Percentiles rank a stretch among this genome's conserved stretches.
Conservation (phyloP, 345 rosid species). For the Lumnitzera racemosa region DNA sequence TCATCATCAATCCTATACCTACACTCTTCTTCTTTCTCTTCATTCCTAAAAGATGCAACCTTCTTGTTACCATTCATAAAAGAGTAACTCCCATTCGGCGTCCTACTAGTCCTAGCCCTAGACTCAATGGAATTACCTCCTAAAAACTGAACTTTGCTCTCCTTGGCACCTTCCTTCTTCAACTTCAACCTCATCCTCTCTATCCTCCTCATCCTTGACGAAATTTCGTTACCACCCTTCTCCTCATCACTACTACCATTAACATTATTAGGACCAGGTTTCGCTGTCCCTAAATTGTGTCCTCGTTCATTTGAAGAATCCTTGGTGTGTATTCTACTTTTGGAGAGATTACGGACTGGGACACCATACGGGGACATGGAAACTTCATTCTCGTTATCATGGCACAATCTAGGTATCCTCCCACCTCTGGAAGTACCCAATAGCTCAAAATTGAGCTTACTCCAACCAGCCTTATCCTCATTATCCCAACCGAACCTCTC, state of each 20-base stretch:
- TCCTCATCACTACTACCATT: conserved; percentile 13
- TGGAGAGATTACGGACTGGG: no score
- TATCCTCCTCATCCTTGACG: conserved; percentile 17
- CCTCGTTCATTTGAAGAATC: conserved; percentile 5
- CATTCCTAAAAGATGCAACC: not conserved
- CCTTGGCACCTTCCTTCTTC: not conserved
- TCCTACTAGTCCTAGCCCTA: not conserved
- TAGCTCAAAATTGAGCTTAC: conserved; percentile 51
- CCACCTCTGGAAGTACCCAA: conserved; percentile 73
- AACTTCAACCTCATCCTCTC: conserved; percentile 17
- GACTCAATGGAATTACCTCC: not conserved
- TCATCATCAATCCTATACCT: not conserved
- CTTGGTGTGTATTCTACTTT: not conserved
- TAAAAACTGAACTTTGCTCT: not conserved
- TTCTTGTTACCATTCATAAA: not conserved
- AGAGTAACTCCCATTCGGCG: not conserved
- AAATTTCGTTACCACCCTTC: conserved; percentile 16
- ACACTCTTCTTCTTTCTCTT: not conserved
- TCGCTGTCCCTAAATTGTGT: conserved; percentile 11
- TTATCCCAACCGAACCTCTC: conserved; percentile 85
- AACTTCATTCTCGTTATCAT: not conserved
- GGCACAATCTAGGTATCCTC: conserved; percentile 50
- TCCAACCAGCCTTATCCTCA: conserved; percentile 65
- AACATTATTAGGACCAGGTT: conserved; percentile 31
- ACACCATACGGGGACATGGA: no score